Conservation (phyloP, 1,284 basidiomycete genomes). For the Pseudozyma flocculosa region DNA sequence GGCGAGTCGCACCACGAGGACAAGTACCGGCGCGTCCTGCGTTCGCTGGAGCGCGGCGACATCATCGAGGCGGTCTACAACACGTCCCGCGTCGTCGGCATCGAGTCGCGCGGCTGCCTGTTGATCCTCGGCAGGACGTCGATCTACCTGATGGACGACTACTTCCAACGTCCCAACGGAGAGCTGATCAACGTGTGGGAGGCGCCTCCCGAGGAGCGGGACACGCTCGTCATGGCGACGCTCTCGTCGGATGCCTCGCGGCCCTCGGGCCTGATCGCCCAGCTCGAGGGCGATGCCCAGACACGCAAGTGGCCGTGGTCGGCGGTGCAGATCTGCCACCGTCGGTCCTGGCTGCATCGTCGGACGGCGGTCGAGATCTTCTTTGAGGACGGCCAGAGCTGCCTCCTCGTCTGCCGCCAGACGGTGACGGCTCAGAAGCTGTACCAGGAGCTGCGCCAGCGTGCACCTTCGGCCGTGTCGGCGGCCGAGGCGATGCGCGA, state of each 20-base stretch:
- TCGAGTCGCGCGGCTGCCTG: constrained; percentile 69
- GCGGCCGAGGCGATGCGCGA: constrained; percentile 35
- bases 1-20: constrained; percentile 57
- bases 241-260: constrained; percentile 62
- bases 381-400: constrained; percentile 56
- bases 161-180: constrained; percentile 82
- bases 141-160: constrained; percentile 86
- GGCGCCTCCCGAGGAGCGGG: constrained; percentile 71
- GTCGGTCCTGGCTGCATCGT: constrained; percentile 50
- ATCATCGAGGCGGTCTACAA: constrained; percentile 78
- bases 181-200: constrained; percentile 86
- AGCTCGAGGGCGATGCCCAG: constrained; percentile 26
- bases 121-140: constrained; percentile 81
- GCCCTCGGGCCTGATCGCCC: constrained; percentile 58
- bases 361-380: constrained; percentile 54
- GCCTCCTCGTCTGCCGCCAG: constrained; percentile 51
- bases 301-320: constrained; percentile 51
- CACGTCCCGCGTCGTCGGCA: constrained; percentile 48
- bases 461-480: constrained; percentile 35
- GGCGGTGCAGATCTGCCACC: constrained; percentile 22
- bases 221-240: constrained; percentile 66
- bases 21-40: constrained; percentile 66
- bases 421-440: constrained; percentile 35
- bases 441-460: constrained; percentile 31
- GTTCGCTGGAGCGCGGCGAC: constrained; percentile 76